Percentiles rank a stretch among this genome's conserved stretches.
phyloP scores from a whole-genome alignment of 202 grass and related monocot species.

The Dendrocalamus latiflorus region DNA sequence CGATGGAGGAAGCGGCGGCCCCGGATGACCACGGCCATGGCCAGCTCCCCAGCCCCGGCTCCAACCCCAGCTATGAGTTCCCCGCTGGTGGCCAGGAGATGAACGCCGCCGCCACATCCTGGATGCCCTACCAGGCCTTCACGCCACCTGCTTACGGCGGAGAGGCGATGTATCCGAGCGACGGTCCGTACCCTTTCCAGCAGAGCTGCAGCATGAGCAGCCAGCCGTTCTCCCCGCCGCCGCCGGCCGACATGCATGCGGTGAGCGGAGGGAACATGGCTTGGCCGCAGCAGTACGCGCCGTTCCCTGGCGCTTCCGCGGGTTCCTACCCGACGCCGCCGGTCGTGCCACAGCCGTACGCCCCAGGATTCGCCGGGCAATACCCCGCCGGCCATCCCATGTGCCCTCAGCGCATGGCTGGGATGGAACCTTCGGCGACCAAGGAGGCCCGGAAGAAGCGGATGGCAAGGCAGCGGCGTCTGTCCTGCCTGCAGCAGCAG shows the following conservation, averaged over 20 bases:
- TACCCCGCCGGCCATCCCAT: constrained; percentile 11
- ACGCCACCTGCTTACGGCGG: constrained; percentile 23
- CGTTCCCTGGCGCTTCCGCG: constrained; percentile 24
- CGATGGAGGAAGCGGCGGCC: constrained; percentile 7
- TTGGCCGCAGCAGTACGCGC: constrained; percentile 51
- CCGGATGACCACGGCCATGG: neutral
- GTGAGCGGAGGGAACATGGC: constrained; percentile 12
- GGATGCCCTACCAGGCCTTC: constrained; percentile 50
- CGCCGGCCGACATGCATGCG: constrained; percentile 54
- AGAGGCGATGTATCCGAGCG: constrained; percentile 40
- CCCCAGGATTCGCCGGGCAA: constrained; percentile 37
- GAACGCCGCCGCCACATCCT: constrained; percentile 24
- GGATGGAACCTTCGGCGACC: constrained; percentile 46
- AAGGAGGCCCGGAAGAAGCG: constrained; percentile 88
- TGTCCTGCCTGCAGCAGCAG: constrained; percentile 62
- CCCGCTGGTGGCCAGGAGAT: neutral
- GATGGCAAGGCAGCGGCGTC: constrained; percentile 80
- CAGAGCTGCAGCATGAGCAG: constrained; percentile 51
- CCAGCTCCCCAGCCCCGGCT: constrained; percentile 18
- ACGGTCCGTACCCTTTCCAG: constrained; percentile 36
- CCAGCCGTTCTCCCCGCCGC: constrained; percentile 58
- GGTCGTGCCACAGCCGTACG: constrained; percentile 18
- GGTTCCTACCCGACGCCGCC: constrained; percentile 30
- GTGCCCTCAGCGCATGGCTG: constrained; percentile 10
- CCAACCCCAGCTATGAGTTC: constrained; percentile 49